phyloP scores from a whole-genome alignment of 1,284 basidiomycete genomes.

The Cryptococcus amylolentus region DNA sequence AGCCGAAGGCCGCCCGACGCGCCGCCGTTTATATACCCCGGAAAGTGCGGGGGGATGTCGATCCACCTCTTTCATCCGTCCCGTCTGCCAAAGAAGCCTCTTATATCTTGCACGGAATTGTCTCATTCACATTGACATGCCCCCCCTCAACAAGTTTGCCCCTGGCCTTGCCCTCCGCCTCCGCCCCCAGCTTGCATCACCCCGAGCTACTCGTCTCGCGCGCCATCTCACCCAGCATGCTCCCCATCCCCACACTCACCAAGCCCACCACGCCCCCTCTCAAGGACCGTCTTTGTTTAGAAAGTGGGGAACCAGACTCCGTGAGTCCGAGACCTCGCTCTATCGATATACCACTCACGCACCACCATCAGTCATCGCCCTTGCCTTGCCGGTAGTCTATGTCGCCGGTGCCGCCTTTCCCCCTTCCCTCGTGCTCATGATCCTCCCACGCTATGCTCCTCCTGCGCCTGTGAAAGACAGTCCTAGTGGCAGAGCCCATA shows the following conservation, averaged over 20 bases:
- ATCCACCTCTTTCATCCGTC: no score
- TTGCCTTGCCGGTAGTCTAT: slow-evolving; percentile 42
- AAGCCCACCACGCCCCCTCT: background rate
- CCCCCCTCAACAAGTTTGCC: background rate
- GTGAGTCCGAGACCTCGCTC: slow-evolving; percentile 12
- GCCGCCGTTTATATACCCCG: no score
- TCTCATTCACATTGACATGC: no score
- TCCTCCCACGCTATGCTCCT: slow-evolving; percentile 69
- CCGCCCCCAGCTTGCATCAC: background rate
- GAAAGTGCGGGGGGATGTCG: no score
- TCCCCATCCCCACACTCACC: background rate
- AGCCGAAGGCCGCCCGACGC: no score
- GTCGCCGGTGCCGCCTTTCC: slow-evolving; percentile 62
- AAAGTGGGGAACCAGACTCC: slow-evolving; percentile 23
- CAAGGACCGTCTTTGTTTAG: slow-evolving; percentile 16
- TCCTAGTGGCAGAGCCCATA: slow-evolving; percentile 61
- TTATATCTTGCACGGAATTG: no score
- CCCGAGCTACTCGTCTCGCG: background rate
- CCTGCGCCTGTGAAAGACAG: slow-evolving; percentile 62
- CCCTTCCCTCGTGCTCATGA: slow-evolving; percentile 58
- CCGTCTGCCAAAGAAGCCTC: no score
- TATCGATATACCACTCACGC: background rate
- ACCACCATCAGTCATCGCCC: slow-evolving; percentile 23
- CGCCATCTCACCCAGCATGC: background rate
- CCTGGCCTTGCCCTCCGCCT: background rate